Base-by-base conservation (phyloP, 2,329 filamentous ascomycete genomes). In the Colletotrichum falcatum region DNA sequence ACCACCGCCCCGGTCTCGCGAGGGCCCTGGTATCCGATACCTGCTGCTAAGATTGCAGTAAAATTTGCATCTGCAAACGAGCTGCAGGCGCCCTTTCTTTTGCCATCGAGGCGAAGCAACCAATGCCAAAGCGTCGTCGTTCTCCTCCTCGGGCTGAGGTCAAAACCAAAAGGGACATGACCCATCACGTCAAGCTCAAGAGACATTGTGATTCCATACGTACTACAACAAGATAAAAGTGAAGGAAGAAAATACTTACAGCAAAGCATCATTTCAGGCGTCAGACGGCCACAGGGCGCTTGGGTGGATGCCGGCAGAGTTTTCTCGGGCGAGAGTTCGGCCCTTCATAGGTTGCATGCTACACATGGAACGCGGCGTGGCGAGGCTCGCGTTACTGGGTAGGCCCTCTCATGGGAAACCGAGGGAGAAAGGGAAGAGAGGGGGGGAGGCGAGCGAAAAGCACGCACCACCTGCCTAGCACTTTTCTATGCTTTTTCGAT, bases 331-430 rank as follows among this genome's bases (percentile, higher is more conserved):
- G 49, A 66, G 33, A 66, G 56, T 70, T 72, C 61, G 51, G 54
- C 55, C 5, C 56, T 55, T 64, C 56, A 63, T 30, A 63, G 54
- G 53, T 23, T 42, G 23, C 44, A 28, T 46, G 44, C 44, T 46
- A 61, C 33, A 59, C n/a, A 54, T 71, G 62, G 49, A 28, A 62
- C 62, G 59, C 56, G 63, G 48, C 59, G 62, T 72, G 71, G 71
- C 71, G 51, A 72, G 71, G 63, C 67, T 72, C 62, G 59, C 58
- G 67, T 72, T 72, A 68, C 63, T 23, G 20, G 18, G 42, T 44
- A 44, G 68, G 44, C 59, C 60, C 33, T 61, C 56, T 67, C 58
- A 46, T 58, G 55, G 49, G 42, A 44, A 54, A 23, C 14, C 35
- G 42, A 20, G 18, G 14, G 37, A 39, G 5, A 14, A 6, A 16